Base-by-base conservation (phyloP, 2,329 filamentous ascomycete genomes). In the Colletotrichum liaoningense region DNA sequence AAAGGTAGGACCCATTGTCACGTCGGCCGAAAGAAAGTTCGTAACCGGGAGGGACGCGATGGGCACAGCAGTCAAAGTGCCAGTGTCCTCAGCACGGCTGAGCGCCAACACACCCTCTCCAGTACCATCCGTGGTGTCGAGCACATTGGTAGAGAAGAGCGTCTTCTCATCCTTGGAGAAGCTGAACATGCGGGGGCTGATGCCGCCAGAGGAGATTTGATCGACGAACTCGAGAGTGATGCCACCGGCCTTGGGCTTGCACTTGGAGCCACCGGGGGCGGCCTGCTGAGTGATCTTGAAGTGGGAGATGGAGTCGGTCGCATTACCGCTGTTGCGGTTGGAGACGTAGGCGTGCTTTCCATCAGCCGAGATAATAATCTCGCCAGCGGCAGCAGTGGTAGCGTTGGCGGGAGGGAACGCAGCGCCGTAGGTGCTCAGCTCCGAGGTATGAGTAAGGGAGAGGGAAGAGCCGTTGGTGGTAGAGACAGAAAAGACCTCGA, bases 321-420 rank as follows among this genome's bases (percentile, higher is more conserved):
- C 76, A 46, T 83, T 82, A 66, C 85, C 86, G 1, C 83, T 85
- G 30, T 88, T 75, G 4, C 88, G 86, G 82, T 89, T 89, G 49
- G 86, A 86, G 65, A 88, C 82, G 79, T 89, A 89, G 22, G 89
- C 76, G 79, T 88, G 81, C 75, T 78, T 79, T 77, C 80, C 81
- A 79, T 86, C 84, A 30, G 78, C 77, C 9, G 83, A 79, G 42
- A 88, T 77, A 70, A 82, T 79, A 52, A 89, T 77, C 78, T 85
- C 87, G 57, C 86, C 87, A 1, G 84, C 87, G 0, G 85, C 82
- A 7, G 86, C 85, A 1, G 77, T 77, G 33, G 76, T 79, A 49
- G 80, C 66, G 70, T 84, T 83, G 69, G 79, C 80, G 4, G 84
- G 82, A 4, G 79, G 79, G 69, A 77, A 77, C 22, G 74, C 78